Percentiles rank a stretch among this genome's conserved stretches.
Evolutionary conservation across 495 filamentous ascomycete genomes (phyloP).

Genomic region (Staphylotrichum longicolle): DNA sequence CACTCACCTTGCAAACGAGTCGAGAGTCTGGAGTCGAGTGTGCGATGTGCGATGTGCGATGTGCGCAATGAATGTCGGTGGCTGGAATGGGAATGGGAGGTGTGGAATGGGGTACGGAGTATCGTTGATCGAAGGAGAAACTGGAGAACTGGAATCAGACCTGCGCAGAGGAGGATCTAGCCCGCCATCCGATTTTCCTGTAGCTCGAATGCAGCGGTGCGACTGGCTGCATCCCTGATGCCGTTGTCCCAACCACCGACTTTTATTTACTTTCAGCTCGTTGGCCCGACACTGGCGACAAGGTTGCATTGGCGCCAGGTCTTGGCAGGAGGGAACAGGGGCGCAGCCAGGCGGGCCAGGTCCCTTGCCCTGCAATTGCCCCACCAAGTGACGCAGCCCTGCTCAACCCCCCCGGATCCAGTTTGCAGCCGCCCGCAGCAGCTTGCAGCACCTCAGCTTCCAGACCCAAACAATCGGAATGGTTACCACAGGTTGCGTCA

Average conservation of each 20-base stretch:
- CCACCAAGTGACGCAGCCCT: conserved; percentile 20
- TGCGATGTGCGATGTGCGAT: not conserved
- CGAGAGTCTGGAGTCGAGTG: not conserved
- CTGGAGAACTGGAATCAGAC: not conserved
- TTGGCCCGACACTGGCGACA: conserved; percentile 30
- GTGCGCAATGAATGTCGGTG: conserved; percentile 18
- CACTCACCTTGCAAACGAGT: conserved; percentile 1
- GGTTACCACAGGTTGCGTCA: too few relatives aligned
- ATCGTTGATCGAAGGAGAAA: not conserved
- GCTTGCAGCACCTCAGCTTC: not conserved
- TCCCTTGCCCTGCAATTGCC: conserved; percentile 9
- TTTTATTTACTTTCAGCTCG: conserved; percentile 37
- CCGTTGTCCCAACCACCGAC: conserved; percentile 36
- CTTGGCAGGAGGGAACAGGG: conserved; percentile 13
- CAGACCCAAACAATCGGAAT: too few relatives aligned
- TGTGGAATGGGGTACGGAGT: not conserved
- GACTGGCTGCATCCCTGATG: conserved; percentile 18
- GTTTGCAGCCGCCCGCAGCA: not conserved
- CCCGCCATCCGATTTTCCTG: conserved; percentile 17
- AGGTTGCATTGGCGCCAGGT: conserved; percentile 15
- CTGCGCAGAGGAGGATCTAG: conserved; percentile 5
- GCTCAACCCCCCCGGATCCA: not conserved
- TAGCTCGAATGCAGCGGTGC: not conserved
- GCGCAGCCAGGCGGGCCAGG: conserved; percentile 4
- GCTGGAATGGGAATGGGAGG: conserved; percentile 15